A percentile compares a stretch with the other conserved stretches of the same genome.
Evolutionary conservation across 176 grass and related monocot genomes (phyloP).

Genomic region (Puccinellia tenuiflora): DNA sequence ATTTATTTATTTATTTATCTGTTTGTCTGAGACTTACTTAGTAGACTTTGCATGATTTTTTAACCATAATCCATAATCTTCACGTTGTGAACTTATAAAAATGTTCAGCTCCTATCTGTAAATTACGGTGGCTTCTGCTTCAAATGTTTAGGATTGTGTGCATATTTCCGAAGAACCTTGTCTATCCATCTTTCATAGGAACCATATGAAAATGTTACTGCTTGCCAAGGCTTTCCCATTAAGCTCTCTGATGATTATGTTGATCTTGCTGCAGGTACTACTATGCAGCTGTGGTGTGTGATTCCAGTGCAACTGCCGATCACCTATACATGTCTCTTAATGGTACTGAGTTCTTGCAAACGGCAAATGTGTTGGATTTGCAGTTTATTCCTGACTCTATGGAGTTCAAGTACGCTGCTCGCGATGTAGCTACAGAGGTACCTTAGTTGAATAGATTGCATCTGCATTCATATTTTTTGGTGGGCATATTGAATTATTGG

Average conservation of each 20-base stretch:
- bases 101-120: slow-evolving; percentile 4
- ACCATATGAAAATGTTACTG: neutral
- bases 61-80: neutral
- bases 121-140: neutral
- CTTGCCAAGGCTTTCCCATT: neutral
- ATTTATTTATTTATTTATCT: neutral
- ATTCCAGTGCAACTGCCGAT: slow-evolving; percentile 82
- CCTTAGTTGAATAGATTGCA: slow-evolving; percentile 7
- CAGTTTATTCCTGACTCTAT: slow-evolving; percentile 76
- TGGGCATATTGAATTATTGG: neutral
- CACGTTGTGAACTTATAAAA: neutral
- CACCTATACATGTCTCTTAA: slow-evolving; percentile 83
- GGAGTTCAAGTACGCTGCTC: slow-evolving; percentile 71
- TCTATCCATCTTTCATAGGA: neutral
- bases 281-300: slow-evolving; percentile 79
- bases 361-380: slow-evolving; percentile 83
- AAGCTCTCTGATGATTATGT: neutral
- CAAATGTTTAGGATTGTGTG: neutral
- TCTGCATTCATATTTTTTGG: neutral
- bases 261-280: slow-evolving; percentile 67
- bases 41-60: neutral
- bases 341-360: slow-evolving; percentile 78
- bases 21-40: neutral
- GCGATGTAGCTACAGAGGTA: slow-evolving; percentile 77
- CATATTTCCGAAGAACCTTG: neutral